Evolutionary conservation across 192 early-diverging fungal genomes (phyloP), one percentile per base, ranked within the genome.

Genomic region (Coemansia sp.): DNA sequence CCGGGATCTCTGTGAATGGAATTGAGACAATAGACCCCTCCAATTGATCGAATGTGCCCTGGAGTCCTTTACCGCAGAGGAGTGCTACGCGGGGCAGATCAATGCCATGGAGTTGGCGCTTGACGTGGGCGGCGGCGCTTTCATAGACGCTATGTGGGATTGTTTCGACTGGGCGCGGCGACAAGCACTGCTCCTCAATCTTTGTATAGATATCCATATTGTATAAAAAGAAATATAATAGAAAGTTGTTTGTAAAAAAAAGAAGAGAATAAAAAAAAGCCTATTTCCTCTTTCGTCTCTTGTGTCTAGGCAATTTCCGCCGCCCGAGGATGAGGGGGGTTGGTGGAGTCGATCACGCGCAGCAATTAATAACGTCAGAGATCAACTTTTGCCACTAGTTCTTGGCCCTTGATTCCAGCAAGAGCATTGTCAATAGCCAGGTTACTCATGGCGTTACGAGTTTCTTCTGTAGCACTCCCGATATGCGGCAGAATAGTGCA

Each of bases 401-500:
- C 55, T 49, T 84, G 55, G 13, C 79, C 88, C n/a, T 79, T 64
- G 9, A 93, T 73, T 0, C 89, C 92, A 29, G 84, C 83, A 43
- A 92, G 62, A 8, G 88, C 85, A 65, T 95, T 94, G 60, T 92
- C 89, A 16, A 95, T 81, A 18, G 91, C 89, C 47, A 94, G 82
- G 38, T 87, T 84, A 13, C 85, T 90, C 94, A 94, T 95, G 22
- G 88, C 87, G 34, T 92, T 92, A 24, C 95, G 81, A 1, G 95
- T 91, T 70, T 97, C 94, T 50, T 90, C 75, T 0, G 95, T 95
- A 3, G 91, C 92, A 66, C 89, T 92, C 27, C 90, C 92, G 62
- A 95, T 91, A 66, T 97, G 95, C n/a, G 95, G 95, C 41, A 97
- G 71, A 1, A 97, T 85, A 5, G 85, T 81, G 57, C 88, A 90